phyloP scores from a whole-genome alignment of 331 rosid genomes.

The Quercus tomentella region DNA sequence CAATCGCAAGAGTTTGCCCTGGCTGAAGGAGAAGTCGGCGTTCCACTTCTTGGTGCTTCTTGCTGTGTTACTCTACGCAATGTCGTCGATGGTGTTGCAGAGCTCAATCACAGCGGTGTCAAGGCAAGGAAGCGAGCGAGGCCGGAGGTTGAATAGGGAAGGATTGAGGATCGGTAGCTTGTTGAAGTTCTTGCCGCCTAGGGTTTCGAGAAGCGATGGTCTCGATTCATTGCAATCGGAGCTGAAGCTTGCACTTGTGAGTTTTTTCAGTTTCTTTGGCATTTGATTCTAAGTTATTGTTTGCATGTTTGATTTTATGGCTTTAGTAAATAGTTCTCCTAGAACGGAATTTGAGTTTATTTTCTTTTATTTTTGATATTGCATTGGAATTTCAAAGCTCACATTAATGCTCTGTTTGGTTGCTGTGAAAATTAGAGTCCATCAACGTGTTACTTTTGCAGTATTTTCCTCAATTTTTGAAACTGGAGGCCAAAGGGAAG shows the following conservation, averaged over 20 bases:
- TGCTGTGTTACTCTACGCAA: constrained; percentile 28
- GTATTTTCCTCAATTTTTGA: no score
- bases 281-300: no score
- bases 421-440: no score
- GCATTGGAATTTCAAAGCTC: not conserved
- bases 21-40: constrained; percentile 54
- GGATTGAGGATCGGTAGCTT: constrained; percentile 5
- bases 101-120: constrained; percentile 70
- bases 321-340: not conserved
- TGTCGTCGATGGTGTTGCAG: constrained; percentile 67
- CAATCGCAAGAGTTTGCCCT: constrained; percentile 67
- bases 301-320: not conserved
- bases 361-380: not conserved
- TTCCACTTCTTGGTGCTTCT: constrained; percentile 50
- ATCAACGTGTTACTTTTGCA: no score
- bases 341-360: not conserved
- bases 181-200: no score
- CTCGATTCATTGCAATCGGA: no score
- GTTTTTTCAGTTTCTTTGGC: no score
- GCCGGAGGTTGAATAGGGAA: constrained; percentile 18
- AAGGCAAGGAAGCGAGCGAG: constrained; percentile 46
- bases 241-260: no score
- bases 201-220: no score
- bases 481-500: no score
- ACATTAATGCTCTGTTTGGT: no score